Conservation (phyloP, 2,329 filamentous ascomycete genomes). For the Didymella pinodella region DNA sequence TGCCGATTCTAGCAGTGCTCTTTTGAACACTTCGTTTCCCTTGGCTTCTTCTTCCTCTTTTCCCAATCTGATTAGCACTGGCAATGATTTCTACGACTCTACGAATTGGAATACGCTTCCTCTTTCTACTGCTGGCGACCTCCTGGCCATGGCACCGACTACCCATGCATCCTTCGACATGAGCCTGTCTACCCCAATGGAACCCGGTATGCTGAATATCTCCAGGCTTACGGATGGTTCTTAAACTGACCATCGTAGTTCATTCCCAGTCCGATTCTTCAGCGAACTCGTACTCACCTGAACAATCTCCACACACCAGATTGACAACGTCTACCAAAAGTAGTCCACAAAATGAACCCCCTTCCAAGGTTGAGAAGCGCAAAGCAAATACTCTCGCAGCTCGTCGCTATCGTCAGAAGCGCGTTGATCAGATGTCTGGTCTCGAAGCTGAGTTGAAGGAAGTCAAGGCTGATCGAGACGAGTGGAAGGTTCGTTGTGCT, state of each 20-base stretch:
- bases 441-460: constrained; percentile 67
- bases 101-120: constrained; percentile 39
- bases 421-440: constrained; percentile 69
- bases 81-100: constrained; percentile 32
- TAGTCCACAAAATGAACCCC: constrained; percentile 31
- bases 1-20: constrained; percentile 30
- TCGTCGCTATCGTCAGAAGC: constrained; percentile 74
- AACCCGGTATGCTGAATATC: constrained; percentile 32
- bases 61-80: constrained; percentile 27
- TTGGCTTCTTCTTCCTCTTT: constrained; percentile 37
- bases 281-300: constrained; percentile 39
- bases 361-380: constrained; percentile 60
- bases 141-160: constrained; percentile 29
- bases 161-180: constrained; percentile 26
- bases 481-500: constrained; percentile 68
- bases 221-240: neutral
- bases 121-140: constrained; percentile 18
- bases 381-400: constrained; percentile 76
- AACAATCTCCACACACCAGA: constrained; percentile 31
- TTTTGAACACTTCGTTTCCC: constrained; percentile 32
- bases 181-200: constrained; percentile 34
- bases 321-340: constrained; percentile 37
- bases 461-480: constrained; percentile 69
- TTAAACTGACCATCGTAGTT: constrained; percentile 31
- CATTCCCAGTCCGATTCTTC: constrained; percentile 40